Percentiles rank a stretch among this genome's conserved stretches.
Evolutionary conservation across 2,329 filamentous ascomycete genomes (phyloP).

Genomic region (Leptographium flavum): DNA sequence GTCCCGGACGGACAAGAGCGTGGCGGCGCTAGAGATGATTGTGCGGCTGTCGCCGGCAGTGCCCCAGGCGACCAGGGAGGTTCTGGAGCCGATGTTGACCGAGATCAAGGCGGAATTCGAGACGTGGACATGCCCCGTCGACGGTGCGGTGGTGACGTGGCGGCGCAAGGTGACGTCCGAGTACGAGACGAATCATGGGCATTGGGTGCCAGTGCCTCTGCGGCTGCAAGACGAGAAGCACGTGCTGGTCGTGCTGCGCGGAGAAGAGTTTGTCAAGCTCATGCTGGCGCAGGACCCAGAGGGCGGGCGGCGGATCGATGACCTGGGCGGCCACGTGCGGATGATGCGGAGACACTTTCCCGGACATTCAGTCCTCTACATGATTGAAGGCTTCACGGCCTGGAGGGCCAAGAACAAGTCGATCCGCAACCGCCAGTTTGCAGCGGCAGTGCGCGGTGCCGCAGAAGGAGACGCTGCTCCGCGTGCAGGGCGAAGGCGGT

Average conservation of each 20-base stretch:
- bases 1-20: constrained; percentile 56
- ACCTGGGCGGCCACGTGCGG: constrained; percentile 43
- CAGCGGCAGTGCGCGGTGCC: constrained; percentile 41
- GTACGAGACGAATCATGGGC: constrained; percentile 44
- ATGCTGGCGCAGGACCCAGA: constrained; percentile 22
- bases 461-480: background rate
- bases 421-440: constrained; percentile 52
- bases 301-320: background rate
- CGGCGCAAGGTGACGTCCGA: constrained; percentile 49
- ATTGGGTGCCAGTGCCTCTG: constrained; percentile 48
- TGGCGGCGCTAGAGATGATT: constrained; percentile 64
- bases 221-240: constrained; percentile 43
- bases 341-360: constrained; percentile 40
- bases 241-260: constrained; percentile 45
- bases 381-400: constrained; percentile 53
- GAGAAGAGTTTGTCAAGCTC: constrained; percentile 51
- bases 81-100: constrained; percentile 34
- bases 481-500: background rate
- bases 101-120: constrained; percentile 33
- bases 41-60: constrained; percentile 51
- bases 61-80: constrained; percentile 27
- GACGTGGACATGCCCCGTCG: constrained; percentile 29
- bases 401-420: constrained; percentile 59
- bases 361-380: constrained; percentile 44
- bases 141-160: constrained; percentile 51